phyloP scores from a whole-genome alignment of 2,329 filamentous ascomycete genomes.

The Daldinia sp. region DNA sequence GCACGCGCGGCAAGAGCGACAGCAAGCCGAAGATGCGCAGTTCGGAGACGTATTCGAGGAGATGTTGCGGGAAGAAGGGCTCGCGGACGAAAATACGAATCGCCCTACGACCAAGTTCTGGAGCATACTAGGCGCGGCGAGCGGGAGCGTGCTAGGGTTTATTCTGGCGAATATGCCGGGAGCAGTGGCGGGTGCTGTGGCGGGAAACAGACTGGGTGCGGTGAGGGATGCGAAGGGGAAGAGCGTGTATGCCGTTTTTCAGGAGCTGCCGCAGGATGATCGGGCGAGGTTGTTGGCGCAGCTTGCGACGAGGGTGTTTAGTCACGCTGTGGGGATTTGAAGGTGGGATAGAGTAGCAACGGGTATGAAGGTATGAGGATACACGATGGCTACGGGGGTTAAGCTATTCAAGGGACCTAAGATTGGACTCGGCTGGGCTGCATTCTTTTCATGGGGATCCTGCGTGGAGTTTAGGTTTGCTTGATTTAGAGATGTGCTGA shows the following conservation, averaged over 20 bases:
- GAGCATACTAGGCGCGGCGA: constrained; percentile 83
- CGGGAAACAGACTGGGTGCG: constrained; percentile 89
- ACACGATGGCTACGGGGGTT: neutral
- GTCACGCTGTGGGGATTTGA: constrained; percentile 72
- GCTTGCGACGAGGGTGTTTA: constrained; percentile 86
- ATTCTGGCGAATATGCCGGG: constrained; percentile 94
- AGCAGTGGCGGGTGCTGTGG: constrained; percentile 86
- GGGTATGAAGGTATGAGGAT: neutral
- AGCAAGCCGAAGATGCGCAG: constrained; percentile 75
- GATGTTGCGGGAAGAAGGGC: constrained; percentile 85
- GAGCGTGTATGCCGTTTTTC: constrained; percentile 92
- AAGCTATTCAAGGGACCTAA: too few species aligned
- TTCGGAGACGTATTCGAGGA: constrained; percentile 90
- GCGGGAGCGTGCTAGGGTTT: constrained; percentile 90
- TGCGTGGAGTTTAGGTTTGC: constrained; percentile 23
- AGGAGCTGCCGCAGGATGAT: constrained; percentile 83
- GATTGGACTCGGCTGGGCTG: neutral
- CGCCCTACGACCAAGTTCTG: constrained; percentile 79
- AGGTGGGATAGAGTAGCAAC: too few species aligned
- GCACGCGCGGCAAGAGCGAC: constrained; percentile 53
- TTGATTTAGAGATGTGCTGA: neutral
- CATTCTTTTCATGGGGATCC: constrained; percentile 1
- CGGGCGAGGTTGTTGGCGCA: constrained; percentile 83
- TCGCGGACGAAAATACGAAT: constrained; percentile 74
- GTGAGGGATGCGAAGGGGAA: constrained; percentile 91